Conservation (phyloP, 345 rosid species). For the Adansonia digitata region DNA sequence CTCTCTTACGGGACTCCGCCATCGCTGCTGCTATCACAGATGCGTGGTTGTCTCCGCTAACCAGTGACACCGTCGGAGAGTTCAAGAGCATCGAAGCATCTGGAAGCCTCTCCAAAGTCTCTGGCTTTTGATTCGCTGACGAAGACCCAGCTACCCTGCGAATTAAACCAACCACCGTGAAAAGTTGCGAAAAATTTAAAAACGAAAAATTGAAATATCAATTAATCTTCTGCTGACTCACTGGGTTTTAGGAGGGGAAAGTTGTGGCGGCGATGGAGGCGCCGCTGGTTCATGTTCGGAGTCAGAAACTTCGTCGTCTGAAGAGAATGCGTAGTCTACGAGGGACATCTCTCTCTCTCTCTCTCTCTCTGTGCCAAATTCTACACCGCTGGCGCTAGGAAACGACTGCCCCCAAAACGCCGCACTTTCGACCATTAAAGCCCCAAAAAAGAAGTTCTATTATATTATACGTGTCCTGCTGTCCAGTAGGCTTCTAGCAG, state of each 20-base stretch:
- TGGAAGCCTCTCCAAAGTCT: slow-evolving; percentile 50
- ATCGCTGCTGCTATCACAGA: slow-evolving; percentile 54
- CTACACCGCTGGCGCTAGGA: neutral
- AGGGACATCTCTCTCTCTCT: slow-evolving; percentile 43
- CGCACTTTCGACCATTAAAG: neutral
- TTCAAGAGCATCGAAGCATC: slow-evolving; percentile 78
- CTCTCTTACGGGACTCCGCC: slow-evolving; percentile 70
- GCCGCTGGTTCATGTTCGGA: slow-evolving; percentile 12
- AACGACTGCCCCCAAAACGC: neutral
- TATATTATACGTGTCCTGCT: neutral
- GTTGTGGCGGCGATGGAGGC: slow-evolving; percentile 10
- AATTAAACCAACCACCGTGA: neutral
- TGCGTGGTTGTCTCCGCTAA: slow-evolving; percentile 50
- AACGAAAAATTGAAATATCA: neutral
- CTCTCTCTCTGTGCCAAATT: neutral
- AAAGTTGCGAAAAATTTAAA: neutral
- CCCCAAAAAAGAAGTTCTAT: neutral
- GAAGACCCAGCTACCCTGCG: slow-evolving; percentile 33
- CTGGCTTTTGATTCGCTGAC: slow-evolving; percentile 19
- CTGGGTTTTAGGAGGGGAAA: slow-evolving; percentile 24
- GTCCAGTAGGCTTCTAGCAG: neutral
- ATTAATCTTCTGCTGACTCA: slow-evolving; percentile 12
- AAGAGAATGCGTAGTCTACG: slow-evolving; percentile 68
- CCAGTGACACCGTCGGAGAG: slow-evolving; percentile 31
- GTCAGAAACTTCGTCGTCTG: slow-evolving; percentile 46